Base-by-base conservation (phyloP, 2,329 filamentous ascomycete species). In the Peltaster fructicola region DNA sequence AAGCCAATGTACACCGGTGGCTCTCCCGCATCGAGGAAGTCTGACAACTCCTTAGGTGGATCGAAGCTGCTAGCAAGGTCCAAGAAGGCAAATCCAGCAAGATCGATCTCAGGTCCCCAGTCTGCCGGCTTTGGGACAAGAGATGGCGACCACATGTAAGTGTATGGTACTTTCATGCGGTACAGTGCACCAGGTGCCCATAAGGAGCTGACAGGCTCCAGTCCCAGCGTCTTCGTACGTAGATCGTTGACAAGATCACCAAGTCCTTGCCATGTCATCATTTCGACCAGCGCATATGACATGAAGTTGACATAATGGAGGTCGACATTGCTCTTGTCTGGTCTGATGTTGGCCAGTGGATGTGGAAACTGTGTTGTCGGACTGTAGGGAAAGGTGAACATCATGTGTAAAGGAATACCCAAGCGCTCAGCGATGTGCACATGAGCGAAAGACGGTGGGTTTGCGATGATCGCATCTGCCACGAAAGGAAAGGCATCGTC, bases 371-470 rank as follows among this genome's bases (percentile, higher is more conserved):
- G 68, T 44, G 79, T 71, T 1, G 82, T 91, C 0, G 81, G 74
- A 1, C 78, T 78, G 74, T 80, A 91, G 0, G 82, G 82, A 80
- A 92, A 91, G 2, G 82, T 92, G 52, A 91, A 92, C 77, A 91
- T 90, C 50, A 91, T 68, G 39, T 82, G 76, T 6, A 81, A 44
- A 0, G 76, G 76, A 23, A 81, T 69, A 0, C 73, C 75, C 39
- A 81, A 50, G 47, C 75, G 77, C 48, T 82, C 73, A 1, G 76
- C 76, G 30, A 73, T 65, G 40, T 82, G 76, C 3, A 81, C 59
- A 39, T 81, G 75, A 0, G 73, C 75, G 49, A 80, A 81, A 38
- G 72, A 77, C 0, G 76, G 76, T 2, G 76, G 76, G 31, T 82
- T 81, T 3, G 76, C 75, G 38, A 81, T 78, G 36, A 82, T 80